phyloP scores from a whole-genome alignment of 371 early-diverging fungal species.

The Mucor ambiguus region DNA sequence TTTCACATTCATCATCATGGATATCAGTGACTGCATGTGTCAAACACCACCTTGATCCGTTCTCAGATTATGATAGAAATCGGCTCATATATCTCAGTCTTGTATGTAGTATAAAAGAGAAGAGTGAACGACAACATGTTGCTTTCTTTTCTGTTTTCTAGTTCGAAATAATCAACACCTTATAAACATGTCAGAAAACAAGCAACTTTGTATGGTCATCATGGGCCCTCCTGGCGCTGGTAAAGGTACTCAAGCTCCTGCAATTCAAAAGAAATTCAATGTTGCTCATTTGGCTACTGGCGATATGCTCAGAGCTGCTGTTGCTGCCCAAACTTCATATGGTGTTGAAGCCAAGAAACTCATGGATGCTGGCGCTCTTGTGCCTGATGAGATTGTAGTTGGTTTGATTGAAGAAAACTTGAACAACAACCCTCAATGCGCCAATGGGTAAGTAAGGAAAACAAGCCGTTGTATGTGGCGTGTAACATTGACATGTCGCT shows the following conservation, averaged over 20 bases:
- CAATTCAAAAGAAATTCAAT: conserved; percentile 92
- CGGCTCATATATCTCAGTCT: not conserved
- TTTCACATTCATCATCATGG: not conserved
- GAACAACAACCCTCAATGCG: conserved; percentile 88
- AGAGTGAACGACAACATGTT: not conserved
- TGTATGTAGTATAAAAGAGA: not conserved
- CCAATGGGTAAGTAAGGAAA: conserved; percentile 68
- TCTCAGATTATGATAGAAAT: not conserved
- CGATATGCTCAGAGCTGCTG: conserved; percentile 98
- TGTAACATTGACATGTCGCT: not conserved
- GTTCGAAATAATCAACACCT: conserved; percentile 42
- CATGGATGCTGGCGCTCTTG: conserved; percentile 98
- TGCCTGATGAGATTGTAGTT: conserved; percentile 98
- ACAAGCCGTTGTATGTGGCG: not conserved
- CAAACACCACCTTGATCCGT: not conserved
- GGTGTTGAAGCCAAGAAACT: conserved; percentile 96
- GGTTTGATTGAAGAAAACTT: conserved; percentile 96
- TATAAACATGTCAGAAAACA: conserved; percentile 37
- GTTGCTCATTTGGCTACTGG: conserved; percentile 98
- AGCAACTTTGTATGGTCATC: conserved; percentile 85
- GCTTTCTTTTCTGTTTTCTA: not conserved
- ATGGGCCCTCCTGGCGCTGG: conserved; percentile 99
- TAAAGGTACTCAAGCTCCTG: conserved; percentile 98
- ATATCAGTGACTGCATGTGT: not conserved
- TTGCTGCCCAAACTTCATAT: conserved; percentile 87